A percentile compares a stretch with the other conserved stretches of the same genome.
phyloP scores from a whole-genome alignment of 192 early-diverging fungal genomes.

The Coemansia pectinata region DNA sequence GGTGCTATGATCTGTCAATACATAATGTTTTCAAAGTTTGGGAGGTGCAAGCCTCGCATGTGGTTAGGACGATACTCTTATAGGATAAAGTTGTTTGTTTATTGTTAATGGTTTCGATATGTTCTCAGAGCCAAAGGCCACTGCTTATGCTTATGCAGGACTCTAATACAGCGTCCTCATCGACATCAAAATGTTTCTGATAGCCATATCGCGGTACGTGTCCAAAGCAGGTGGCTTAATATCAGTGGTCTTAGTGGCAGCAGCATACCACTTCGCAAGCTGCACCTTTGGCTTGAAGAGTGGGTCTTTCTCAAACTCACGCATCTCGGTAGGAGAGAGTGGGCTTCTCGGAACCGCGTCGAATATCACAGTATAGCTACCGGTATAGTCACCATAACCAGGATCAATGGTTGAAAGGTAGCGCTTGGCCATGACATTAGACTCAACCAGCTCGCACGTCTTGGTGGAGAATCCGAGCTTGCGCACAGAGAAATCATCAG shows the following conservation, averaged over 20 bases:
- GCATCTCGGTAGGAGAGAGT: constrained; percentile 45
- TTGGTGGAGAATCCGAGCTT: constrained; percentile 52
- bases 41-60: too few species aligned
- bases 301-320: constrained; percentile 55
- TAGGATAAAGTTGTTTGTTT: too few species aligned
- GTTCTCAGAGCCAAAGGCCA: too few species aligned
- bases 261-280: constrained; percentile 60
- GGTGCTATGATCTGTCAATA: too few species aligned
- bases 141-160: too few species aligned
- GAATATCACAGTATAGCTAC: too few species aligned
- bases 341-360: constrained; percentile 1
- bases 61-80: too few species aligned
- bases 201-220: constrained; percentile 46
- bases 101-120: too few species aligned
- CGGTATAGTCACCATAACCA: too few species aligned
- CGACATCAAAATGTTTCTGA: constrained; percentile 27
- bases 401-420: constrained; percentile 43
- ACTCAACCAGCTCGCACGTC: constrained; percentile 55
- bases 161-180: too few species aligned
- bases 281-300: constrained; percentile 58
- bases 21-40: too few species aligned
- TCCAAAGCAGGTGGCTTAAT: constrained; percentile 51
- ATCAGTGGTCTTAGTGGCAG: constrained; percentile 46
- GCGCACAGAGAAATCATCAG: neutral
- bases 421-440: constrained; percentile 60